A percentile compares a stretch with the other conserved stretches of the same genome.
phyloP scores from a whole-genome alignment of 148 eudicot genomes.

The Nepenthes mirabilis region DNA sequence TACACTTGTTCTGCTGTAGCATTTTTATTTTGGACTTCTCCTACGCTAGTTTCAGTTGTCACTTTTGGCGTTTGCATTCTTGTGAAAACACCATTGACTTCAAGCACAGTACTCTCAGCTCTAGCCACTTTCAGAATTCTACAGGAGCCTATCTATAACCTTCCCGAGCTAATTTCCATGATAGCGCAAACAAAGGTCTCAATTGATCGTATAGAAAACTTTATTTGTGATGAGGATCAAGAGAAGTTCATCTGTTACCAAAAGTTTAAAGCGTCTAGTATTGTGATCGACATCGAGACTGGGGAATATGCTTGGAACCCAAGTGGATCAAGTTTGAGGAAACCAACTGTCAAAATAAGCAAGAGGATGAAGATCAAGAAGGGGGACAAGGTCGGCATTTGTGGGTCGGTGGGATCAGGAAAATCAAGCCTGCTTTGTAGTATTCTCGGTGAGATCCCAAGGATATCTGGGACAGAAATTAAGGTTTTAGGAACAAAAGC shows the following conservation, averaged over 20 bases:
- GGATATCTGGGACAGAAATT: conserved; percentile 41
- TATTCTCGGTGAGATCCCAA: conserved; percentile 76
- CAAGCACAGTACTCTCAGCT: conserved; percentile 77
- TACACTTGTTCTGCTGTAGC: conserved; percentile 75
- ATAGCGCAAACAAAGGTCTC: conserved; percentile 79
- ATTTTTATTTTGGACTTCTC: conserved; percentile 91
- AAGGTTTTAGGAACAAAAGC: conserved; percentile 69
- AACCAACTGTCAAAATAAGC: conserved; percentile 38
- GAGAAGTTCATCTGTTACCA: conserved; percentile 19
- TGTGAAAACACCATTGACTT: conserved; percentile 55
- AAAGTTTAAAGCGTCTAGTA: conserved; percentile 17
- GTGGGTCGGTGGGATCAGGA: conserved; percentile 92
- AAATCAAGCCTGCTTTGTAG: conserved; percentile 78
- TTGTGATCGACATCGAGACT: conserved; percentile 40
- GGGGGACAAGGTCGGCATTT: conserved; percentile 74
- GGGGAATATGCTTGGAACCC: conserved; percentile 78
- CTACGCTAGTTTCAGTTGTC: conserved; percentile 68
- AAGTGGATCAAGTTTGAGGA: conserved; percentile 17
- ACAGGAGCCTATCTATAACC: conserved; percentile 85
- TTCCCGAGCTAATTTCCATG: conserved; percentile 78
- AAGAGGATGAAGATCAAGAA: conserved; percentile 33
- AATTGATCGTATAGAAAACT: conserved; percentile 48
- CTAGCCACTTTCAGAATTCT: conserved; percentile 83
- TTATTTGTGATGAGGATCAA: conserved; percentile 39
- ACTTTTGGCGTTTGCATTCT: conserved; percentile 76